Percentiles rank a stretch among this genome's conserved stretches.
Evolutionary conservation across 2,329 filamentous ascomycete genomes (phyloP).

Genomic region (Parascedosporium putredinis): DNA sequence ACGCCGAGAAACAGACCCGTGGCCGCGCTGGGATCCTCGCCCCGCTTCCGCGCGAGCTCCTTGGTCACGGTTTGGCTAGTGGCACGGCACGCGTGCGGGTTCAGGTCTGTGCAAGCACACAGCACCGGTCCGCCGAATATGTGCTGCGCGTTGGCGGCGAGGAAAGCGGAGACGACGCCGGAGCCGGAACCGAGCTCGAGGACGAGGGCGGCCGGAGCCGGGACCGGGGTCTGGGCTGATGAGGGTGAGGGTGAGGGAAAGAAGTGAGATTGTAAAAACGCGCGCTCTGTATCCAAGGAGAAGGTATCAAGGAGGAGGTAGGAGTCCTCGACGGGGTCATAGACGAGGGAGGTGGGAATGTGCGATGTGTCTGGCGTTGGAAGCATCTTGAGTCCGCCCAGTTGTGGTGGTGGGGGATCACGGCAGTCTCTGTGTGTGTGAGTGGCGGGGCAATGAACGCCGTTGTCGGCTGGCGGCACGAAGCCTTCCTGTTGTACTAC

Average conservation of each 20-base stretch:
- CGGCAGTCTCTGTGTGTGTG: too few relatives aligned
- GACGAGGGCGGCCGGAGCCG: too few relatives aligned
- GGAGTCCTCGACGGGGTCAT: conserved; percentile 93
- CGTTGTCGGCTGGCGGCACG: too few relatives aligned
- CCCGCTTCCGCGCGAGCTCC: conserved; percentile 25
- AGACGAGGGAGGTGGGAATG: conserved; percentile 77
- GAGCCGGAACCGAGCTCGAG: conserved; percentile 87
- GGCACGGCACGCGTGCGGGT: conserved; percentile 69
- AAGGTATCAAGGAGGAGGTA: conserved; percentile 89
- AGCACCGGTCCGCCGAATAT: conserved; percentile 35
- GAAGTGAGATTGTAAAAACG: conserved; percentile 60
- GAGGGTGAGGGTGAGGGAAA: conserved; percentile 2
- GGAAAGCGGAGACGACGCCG: conserved; percentile 85
- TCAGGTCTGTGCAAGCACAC: conserved; percentile 73
- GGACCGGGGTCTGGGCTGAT: conserved; percentile 30
- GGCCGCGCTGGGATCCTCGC: conserved; percentile 17
- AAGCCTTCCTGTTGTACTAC: too few relatives aligned
- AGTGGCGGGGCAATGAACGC: too few relatives aligned
- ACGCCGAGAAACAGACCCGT: conserved; percentile 53
- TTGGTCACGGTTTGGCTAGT: conserved; percentile 54
- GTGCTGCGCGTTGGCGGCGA: conserved; percentile 53
- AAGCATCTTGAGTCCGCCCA: conserved; percentile 50
- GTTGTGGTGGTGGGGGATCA: not conserved
- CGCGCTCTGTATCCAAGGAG: conserved; percentile 56
- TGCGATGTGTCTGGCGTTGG: conserved; percentile 91